Conservation (phyloP, 495 filamentous ascomycete genomes). For the Penicillium samsonianum region DNA sequence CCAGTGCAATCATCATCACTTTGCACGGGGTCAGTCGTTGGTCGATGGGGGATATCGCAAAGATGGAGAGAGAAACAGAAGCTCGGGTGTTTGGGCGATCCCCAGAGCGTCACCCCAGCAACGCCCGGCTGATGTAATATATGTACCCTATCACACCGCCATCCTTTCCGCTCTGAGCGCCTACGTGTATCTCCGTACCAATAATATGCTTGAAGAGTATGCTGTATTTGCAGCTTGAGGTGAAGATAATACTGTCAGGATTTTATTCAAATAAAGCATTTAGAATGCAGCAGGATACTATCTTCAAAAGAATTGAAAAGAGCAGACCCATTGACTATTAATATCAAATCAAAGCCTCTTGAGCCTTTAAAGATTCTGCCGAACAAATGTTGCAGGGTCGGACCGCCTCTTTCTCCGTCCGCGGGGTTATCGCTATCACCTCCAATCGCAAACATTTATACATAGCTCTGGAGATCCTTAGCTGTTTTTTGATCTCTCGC, state of each 20-base stretch:
- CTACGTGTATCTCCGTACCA: not conserved
- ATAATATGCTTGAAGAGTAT: not conserved
- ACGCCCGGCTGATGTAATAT: conserved; percentile 21
- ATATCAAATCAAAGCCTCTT: not conserved
- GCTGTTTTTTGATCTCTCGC: not conserved
- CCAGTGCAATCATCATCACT: conserved; percentile 17
- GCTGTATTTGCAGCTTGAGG: not conserved
- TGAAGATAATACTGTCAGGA: not conserved
- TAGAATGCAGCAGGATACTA: not conserved
- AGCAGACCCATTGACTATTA: not conserved
- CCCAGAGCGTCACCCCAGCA: conserved; percentile 39
- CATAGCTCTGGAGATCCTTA: conserved; percentile 1
- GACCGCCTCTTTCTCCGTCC: conserved; percentile 43
- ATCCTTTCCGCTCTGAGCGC: not conserved
- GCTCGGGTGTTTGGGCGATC: conserved; percentile 35
- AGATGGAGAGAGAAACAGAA: conserved; percentile 19
- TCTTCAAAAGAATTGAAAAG: not conserved
- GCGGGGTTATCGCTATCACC: conserved; percentile 38
- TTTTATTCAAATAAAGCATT: not conserved
- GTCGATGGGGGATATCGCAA: conserved; percentile 19
- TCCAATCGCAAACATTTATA: conserved; percentile 6
- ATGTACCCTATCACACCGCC: conserved; percentile 1
- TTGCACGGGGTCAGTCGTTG: conserved; percentile 10
- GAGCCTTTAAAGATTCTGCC: conserved; percentile 1
- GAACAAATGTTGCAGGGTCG: conserved; percentile 16